These are phyloP conservation scores for Phytophthora constricta DNA, from an alignment of 352 stramenopile genomes.

Conservation along the genomic window DNA sequence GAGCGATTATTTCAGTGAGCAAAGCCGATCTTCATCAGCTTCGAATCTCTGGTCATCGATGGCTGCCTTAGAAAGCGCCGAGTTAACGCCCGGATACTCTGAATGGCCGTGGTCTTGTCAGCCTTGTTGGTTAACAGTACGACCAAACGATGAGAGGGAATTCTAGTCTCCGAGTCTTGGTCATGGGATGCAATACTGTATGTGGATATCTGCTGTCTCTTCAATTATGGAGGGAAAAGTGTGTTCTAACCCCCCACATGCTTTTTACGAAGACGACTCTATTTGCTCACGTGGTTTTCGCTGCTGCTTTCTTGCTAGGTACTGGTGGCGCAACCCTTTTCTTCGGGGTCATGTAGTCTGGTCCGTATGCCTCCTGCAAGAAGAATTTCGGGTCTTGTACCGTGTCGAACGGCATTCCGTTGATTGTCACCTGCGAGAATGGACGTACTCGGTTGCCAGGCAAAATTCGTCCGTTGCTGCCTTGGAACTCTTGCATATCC, in stretches of 20 bases:
- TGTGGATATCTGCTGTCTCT: no score
- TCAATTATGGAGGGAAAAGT: no score
- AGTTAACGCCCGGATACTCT: no score
- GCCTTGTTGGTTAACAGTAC: no score
- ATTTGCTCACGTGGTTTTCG: background rate
- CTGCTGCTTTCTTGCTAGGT: background rate
- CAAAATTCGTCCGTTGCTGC: constrained; percentile 11
- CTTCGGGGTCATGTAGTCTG: constrained; percentile 39
- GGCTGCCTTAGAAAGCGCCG: background rate
- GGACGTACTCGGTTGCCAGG: constrained; percentile 30
- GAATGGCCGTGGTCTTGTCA: no score
- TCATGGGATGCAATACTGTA: no score
- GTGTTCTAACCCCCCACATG: no score
- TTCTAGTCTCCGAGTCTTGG: no score
- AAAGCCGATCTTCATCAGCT: background rate
- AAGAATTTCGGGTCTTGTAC: constrained; percentile 44
- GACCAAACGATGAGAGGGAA: no score
- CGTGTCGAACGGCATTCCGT: constrained; percentile 46
- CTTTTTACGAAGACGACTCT: background rate
- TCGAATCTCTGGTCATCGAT: background rate
- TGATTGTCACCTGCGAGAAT: constrained; percentile 36
- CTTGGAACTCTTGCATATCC: constrained; percentile 31
- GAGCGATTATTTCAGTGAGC: no score
- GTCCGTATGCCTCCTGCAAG: constrained; percentile 37
- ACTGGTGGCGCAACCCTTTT: background rate